Percentiles rank a stretch among this genome's conserved stretches.
phyloP scores from a whole-genome alignment of 768 basidiomycete genomes.

The Boletus pseudopeckii region DNA sequence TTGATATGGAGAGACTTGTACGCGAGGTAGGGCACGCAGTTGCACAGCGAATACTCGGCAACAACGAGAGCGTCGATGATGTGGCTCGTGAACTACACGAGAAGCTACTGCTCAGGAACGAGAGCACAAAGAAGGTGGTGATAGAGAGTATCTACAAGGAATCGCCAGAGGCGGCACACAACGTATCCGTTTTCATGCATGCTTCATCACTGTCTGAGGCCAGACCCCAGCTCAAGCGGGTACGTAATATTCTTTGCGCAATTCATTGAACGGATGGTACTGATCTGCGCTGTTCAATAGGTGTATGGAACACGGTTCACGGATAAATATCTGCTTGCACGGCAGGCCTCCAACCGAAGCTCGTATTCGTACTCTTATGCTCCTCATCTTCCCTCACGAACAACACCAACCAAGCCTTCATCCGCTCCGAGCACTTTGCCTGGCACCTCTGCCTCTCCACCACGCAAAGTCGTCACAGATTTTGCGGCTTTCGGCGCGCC shows the following conservation, averaged over 20 bases:
- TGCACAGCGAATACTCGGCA: slow-evolving; percentile 85
- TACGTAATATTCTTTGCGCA: slow-evolving; percentile 32
- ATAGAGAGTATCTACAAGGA: slow-evolving; percentile 97
- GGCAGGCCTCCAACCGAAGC: slow-evolving; percentile 53
- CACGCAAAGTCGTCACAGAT: slow-evolving; percentile 84
- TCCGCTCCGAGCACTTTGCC: slow-evolving; percentile 20
- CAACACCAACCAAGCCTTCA: slow-evolving; percentile 39
- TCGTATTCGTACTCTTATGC: slow-evolving; percentile 53
- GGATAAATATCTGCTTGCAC: slow-evolving; percentile 86
- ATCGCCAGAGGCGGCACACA: slow-evolving; percentile 83
- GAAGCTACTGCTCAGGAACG: slow-evolving; percentile 83
- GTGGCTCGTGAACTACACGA: slow-evolving; percentile 94
- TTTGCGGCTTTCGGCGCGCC: slow-evolving; percentile 84
- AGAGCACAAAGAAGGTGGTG: slow-evolving; percentile 94
- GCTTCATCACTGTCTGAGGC: slow-evolving; percentile 71
- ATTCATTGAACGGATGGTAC: not conserved
- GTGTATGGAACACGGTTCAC: slow-evolving; percentile 95
- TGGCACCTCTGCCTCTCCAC: slow-evolving; percentile 52
- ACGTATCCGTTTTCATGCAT: slow-evolving; percentile 80
- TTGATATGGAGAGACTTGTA: slow-evolving; percentile 97
- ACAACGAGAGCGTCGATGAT: slow-evolving; percentile 94
- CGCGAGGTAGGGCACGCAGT: slow-evolving; percentile 93
- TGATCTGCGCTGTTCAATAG: slow-evolving; percentile 38
- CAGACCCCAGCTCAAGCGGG: slow-evolving; percentile 74
- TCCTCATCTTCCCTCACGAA: slow-evolving; percentile 44